These are phyloP conservation scores for Paraleonurus japonicus DNA, from an alignment of 257 asterid genomes.

Conservation along the genomic window DNA sequence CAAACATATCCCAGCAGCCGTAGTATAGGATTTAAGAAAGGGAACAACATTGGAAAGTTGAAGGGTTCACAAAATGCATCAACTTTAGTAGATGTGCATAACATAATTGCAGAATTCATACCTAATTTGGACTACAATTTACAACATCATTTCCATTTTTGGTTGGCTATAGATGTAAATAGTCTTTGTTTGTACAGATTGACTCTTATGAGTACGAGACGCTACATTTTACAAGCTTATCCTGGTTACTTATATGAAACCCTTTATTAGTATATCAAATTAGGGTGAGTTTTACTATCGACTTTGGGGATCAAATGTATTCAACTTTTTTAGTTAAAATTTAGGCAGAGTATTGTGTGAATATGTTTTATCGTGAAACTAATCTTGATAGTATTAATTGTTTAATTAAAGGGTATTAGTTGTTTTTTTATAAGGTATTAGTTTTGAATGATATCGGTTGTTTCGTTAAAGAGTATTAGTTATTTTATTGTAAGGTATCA, in stretches of 20 bases:
- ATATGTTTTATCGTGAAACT: too few relatives aligned
- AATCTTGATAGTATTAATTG: too few relatives aligned
- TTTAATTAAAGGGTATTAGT: too few relatives aligned
- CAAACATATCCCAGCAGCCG: neutral
- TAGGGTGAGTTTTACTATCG: neutral
- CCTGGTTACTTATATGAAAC: neutral
- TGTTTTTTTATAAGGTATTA: too few relatives aligned
- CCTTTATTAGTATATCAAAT: neutral
- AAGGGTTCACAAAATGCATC: constrained; percentile 18
- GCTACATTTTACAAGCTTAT: neutral
- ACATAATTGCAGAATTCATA: constrained; percentile 27
- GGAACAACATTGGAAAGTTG: constrained; percentile 7
- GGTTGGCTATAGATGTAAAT: constrained; percentile 40
- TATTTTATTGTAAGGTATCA: too few relatives aligned
- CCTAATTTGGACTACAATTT: constrained; percentile 23
- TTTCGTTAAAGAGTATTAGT: too few relatives aligned
- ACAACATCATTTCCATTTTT: constrained; percentile 33
- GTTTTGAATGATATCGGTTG: too few relatives aligned
- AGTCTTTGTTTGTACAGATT: constrained; percentile 31
- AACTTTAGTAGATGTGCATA: constrained; percentile 32
- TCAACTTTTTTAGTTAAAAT: too few relatives aligned
- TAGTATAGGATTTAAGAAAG: constrained; percentile 19
- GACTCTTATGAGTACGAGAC: neutral
- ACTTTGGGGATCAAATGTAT: neutral
- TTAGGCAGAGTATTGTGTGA: too few relatives aligned